Base-by-base conservation (phyloP, 2,329 filamentous ascomycete genomes). In the Neofusicoccum ribis region DNA sequence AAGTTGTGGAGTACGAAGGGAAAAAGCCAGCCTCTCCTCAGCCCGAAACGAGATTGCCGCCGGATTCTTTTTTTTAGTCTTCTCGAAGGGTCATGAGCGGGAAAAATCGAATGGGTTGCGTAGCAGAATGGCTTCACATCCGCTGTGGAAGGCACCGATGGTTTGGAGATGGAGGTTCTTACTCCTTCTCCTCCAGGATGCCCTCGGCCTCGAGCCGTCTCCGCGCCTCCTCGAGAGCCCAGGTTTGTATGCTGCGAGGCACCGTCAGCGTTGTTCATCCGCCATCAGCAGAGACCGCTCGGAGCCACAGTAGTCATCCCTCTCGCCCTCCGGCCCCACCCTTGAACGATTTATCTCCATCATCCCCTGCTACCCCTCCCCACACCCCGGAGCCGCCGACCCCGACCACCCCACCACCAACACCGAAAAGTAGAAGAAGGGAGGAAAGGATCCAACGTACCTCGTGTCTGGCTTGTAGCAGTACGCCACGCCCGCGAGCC, bases 381-480 rank as follows among this genome's bases (percentile, higher is more conserved):
- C 23, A 31, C n/a, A 63, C 17, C 46, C 46, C 20, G 27, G 27
- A 31, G 27, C 27, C 27, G 27, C 20, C 36, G 14, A 14, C 17
- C 23, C 50, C 23, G 46, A 39, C 34, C 12, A 41, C 52, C 66
- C 51, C 44, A 36, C 66, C 59, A 56, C 61, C 67, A 65, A 56
- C 5, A 46, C 59, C 47, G 62, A 51, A 39, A 39, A 46, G 9
- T 23, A n/a, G 20, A 52, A 14, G n/a, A 51, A 23, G 56, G 34
- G 12, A 54, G 43, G 41, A 58, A 49, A 41, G 34, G 27, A 61
- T 43, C 7, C 59, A 67, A 92, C 93, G 83, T 85, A 99, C 95
- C 92, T 96, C 69, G 94, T 98, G 85, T 99, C 95, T 62, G 95
- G 95, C 88, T 98, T 98, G 79, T 95, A 98, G 68, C 92, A 92